A percentile compares a stretch with the other conserved stretches of the same genome.
phyloP scores from a whole-genome alignment of 306 rosid species.

The Astragalus membranaceus region DNA sequence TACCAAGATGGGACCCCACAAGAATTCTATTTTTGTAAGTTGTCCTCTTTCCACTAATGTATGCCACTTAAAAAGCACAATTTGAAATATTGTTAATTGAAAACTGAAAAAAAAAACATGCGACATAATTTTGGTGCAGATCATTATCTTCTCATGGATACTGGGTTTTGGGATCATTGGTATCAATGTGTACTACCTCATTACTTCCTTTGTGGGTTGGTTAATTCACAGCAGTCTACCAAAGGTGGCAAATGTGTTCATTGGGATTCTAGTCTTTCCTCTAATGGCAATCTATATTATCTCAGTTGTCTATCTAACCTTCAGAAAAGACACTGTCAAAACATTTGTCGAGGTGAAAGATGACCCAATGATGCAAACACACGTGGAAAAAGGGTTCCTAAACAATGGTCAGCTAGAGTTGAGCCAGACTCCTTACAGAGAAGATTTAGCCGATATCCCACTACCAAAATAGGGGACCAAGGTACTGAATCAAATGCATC shows the following conservation, averaged over 20 bases:
- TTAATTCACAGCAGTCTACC: constrained; percentile 55
- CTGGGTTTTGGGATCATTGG: constrained; percentile 59
- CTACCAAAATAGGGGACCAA: constrained; percentile 28
- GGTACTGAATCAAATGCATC: not conserved
- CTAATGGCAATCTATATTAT: constrained; percentile 53
- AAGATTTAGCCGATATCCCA: constrained; percentile 56
- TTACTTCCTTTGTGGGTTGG: constrained; percentile 68
- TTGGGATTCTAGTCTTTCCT: constrained; percentile 74
- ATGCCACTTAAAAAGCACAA: not conserved
- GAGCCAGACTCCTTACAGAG: constrained; percentile 39
- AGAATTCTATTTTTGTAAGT: constrained; percentile 49
- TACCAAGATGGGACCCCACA: constrained; percentile 90
- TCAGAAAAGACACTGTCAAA: constrained; percentile 55
- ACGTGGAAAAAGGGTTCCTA: constrained; percentile 43
- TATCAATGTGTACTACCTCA: constrained; percentile 76
- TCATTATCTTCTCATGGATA: constrained; percentile 65
- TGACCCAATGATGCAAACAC: constrained; percentile 38
- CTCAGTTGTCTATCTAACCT: constrained; percentile 52
- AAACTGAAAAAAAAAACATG: too few species aligned
- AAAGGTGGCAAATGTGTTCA: constrained; percentile 53
- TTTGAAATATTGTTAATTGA: not conserved
- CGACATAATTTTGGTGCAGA: constrained; percentile 34
- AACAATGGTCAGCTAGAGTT: constrained; percentile 20
- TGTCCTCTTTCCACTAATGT: not conserved
- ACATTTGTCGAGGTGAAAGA: constrained; percentile 40